Base-by-base conservation (phyloP, 2,329 filamentous ascomycete genomes). In the Aspergillus calidoustus region DNA sequence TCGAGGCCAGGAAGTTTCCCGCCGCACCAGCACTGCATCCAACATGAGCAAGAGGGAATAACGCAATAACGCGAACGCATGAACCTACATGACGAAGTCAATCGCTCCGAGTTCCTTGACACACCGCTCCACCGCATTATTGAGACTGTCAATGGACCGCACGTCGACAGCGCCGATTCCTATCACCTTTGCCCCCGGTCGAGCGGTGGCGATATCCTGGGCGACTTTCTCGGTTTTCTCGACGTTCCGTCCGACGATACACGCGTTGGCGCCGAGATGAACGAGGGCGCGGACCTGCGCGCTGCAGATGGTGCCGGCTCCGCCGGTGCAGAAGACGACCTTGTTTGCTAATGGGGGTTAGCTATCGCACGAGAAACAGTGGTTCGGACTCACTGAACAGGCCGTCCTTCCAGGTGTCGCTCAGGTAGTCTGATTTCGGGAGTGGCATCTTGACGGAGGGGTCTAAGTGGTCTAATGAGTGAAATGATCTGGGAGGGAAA, bases 251-350 rank as follows among this genome's bases (percentile, higher is more conserved):
- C 95, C 95, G 60, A 98, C 86, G 72, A 99, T 98, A 78, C 91
- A 96, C 54, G 95, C 95, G 71, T 98, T 90, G 49, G 93, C 94
- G 57, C 95, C 95, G 7, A 99, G 87, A 65, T 93, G 86, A 25
- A 99, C 93, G 62, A 99, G 83, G 4, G 95, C 95, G 66, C 93
- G 87, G 34, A 96, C 95, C 81, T 98, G 95, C 59, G 91, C 93
- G 70, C 91, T 95, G 82, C 95, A 97, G 73, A 99, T 98, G 28
- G 91, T 90, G 59, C 95, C 94, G 5, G 93, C 93, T 56, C 95
- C 95, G 61, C 95, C 95, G 3, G 95, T 99, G 72, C 96, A 96
- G 79, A 98, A 97, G 68, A 94, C 87, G 49, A 98, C 93, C 72
- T 95, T 94, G 74, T 89, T 88, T 65, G 89, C 92, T 96, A 70